These are phyloP conservation scores for Metarhizium robertsii DNA, from an alignment of 2,329 filamentous ascomycete genomes.

Conservation along the genomic window DNA sequence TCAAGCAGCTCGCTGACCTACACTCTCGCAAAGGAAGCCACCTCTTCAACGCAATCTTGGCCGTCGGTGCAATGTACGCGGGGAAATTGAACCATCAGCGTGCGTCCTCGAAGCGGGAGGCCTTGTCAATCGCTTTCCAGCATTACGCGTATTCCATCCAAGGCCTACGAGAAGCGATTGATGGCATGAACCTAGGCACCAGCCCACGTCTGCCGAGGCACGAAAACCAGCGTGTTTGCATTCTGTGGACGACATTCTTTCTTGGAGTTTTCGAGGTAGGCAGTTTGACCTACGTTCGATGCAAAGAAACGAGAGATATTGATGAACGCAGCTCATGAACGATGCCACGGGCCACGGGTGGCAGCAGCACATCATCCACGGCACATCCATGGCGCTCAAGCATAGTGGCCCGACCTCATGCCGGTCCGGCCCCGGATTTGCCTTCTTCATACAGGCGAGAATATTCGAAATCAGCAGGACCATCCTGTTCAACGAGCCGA, in stretches of 20 bases:
- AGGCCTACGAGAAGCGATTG: slow-evolving; percentile 13
- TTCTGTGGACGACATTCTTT: slow-evolving; percentile 25
- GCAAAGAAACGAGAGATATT: background rate
- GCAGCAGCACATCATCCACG: slow-evolving; percentile 6
- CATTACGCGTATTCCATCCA: slow-evolving; percentile 18
- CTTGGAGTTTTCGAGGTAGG: slow-evolving; percentile 25
- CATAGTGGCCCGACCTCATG: slow-evolving; percentile 4
- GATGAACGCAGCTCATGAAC: slow-evolving; percentile 1
- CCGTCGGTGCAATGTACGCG: slow-evolving; percentile 9
- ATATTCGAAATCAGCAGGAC: slow-evolving; percentile 23
- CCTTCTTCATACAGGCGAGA: slow-evolving; percentile 11
- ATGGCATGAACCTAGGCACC: background rate
- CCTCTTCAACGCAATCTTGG: slow-evolving; percentile 20
- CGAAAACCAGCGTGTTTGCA: slow-evolving; percentile 1
- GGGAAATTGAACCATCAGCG: slow-evolving; percentile 1
- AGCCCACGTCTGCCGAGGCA: background rate
- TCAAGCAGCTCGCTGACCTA: slow-evolving; percentile 12
- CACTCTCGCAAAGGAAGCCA: slow-evolving; percentile 1
- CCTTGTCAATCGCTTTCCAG: slow-evolving; percentile 9
- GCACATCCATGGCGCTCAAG: slow-evolving; percentile 3
- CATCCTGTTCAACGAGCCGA: slow-evolving; percentile 19
- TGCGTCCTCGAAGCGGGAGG: background rate
- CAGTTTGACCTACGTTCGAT: background rate
- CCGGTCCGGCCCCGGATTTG: background rate
- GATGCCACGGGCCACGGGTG: slow-evolving; percentile 5